Evolutionary conservation across 148 eudicot species (phyloP), one percentile per base, ranked within the genome.

Genomic region (Bassia scoparia): DNA sequence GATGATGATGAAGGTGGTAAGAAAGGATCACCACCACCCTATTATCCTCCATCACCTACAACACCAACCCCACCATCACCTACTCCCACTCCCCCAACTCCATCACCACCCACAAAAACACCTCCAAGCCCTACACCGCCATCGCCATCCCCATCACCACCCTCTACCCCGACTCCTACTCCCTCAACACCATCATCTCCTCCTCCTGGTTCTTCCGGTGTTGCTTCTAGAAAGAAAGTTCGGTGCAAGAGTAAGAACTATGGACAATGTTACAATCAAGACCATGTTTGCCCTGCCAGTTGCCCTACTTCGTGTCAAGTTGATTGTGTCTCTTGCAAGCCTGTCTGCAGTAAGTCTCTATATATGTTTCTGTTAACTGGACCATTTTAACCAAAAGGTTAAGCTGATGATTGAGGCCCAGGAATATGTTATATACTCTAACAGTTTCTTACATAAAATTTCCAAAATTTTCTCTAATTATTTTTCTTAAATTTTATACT

Each of bases 251-350:
- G 74, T 59, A 73, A 72, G 35, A 41, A 35, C 26, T 80, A 81
- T 21, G 69, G 74, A 27, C 61, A 56, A 33, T 84, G 86, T 13
- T 84, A 84, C 29, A 55, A 67, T 46, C 82, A 78, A 70, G 78
- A 68, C 49, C 79, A 75, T 44, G 59, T 71, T 1, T 85, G 83
- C 65, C 83, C 88, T 58, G 78, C 73, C 50, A 66, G 20, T 50
- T 81, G 87, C 61, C 79, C 85, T 43, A 63, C 80, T 27, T 70
- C 85, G 0, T 84, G 87, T 67, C 77, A 73, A 63, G 79, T 84
- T 50, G 83, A 82, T 61, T 85, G 81, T 59, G 79, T 15, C 68
- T 55, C 77, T 56, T 80, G 83, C 79, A 86, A 74, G 59, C 82
- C 85, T 20, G 83, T 83, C 4, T 83, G 84, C 75, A 76, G 87